Base-by-base conservation (phyloP, 257 asterid species). In the Nemophila menziesii region DNA sequence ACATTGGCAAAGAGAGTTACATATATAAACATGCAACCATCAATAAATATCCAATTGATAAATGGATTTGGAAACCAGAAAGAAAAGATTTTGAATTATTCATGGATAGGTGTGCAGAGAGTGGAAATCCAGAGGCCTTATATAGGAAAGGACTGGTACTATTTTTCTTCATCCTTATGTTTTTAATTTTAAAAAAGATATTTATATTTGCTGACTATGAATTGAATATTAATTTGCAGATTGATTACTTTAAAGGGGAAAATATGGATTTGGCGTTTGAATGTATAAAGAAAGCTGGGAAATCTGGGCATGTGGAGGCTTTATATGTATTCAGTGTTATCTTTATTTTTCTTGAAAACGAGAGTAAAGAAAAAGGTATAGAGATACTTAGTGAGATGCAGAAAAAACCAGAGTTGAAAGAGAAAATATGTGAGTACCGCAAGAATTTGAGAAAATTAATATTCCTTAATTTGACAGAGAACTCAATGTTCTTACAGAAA, bases 61-160 rank as follows among this genome's bases (percentile, higher is more conserved):
- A 46, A 21, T 66, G 72, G 68, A 9, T 47, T 18, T 66, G 72
- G 68, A 44, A 22, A 0, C 17, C 33, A 0, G 17, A 17, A 18
- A 17, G 22, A n/a, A 8, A 18, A 16, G 15, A 48, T 11, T 19
- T 24, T 4, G 9, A 4, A 24, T 24, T 9, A 24, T 64, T 64
- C 20, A 17, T 64, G 13, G 39, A 47, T 12, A 34, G 33, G 22
- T 69, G 76, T 5, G 14, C 39, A 10, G 11, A 27, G 11, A 22
- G 29, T 5, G 22, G 13, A 7, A 64, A 64, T 48, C 49, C 65
- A 8, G 66, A 69, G 11, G 12, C 48, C 0, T 5, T 50, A 11
- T 64, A 56, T 16, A 27, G 64, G 20, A 48, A 64, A 49, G 72
- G 63, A 12, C 52, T 61, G 61, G 72, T 64, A 55, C 4, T 24